Evolutionary conservation across 202 grass and related monocot genomes (phyloP).

Genomic region (Setaria italica): DNA sequence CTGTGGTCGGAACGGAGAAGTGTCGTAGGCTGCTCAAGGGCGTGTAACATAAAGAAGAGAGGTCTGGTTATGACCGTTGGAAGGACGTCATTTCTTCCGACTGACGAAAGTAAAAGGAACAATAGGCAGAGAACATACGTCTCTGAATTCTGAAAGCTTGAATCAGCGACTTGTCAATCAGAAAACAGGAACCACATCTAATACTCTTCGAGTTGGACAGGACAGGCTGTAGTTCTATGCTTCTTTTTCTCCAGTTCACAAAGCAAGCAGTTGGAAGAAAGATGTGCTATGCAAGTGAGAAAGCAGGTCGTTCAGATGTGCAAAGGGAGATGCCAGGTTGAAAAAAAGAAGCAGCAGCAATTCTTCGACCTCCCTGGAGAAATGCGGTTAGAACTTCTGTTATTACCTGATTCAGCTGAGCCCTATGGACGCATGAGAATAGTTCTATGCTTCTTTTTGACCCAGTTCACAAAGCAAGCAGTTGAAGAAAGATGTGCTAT

Average conservation of each 20-base stretch:
- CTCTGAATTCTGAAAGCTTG: slow-evolving; percentile 29
- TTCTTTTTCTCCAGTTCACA: not conserved
- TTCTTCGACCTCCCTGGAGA: not conserved
- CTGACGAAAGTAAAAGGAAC: not conserved
- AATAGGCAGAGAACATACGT: not conserved
- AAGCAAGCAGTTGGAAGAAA: not conserved
- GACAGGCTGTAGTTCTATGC: not conserved
- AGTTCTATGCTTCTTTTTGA: not conserved
- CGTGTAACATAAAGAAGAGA: not conserved
- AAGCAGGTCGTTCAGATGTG: not conserved
- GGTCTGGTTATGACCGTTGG: not conserved
- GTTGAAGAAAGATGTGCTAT: not conserved
- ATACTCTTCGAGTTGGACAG: not conserved
- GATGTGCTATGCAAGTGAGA: not conserved
- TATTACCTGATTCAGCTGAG: too few relatives aligned
- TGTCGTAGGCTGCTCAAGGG: slow-evolving; percentile 13
- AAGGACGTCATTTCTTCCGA: slow-evolving; percentile 3
- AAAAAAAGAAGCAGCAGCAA: not conserved
- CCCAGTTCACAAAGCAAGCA: not conserved
- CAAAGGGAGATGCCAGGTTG: slow-evolving; percentile 7
- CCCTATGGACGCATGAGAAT: too few relatives aligned
- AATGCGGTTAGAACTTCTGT: not conserved
- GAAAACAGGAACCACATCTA: not conserved
- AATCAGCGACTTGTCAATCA: slow-evolving; percentile 16
- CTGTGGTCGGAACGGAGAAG: not conserved